Evolutionary conservation across 257 asterid species (phyloP).

Genomic region (Knoxia roxburghii): DNA sequence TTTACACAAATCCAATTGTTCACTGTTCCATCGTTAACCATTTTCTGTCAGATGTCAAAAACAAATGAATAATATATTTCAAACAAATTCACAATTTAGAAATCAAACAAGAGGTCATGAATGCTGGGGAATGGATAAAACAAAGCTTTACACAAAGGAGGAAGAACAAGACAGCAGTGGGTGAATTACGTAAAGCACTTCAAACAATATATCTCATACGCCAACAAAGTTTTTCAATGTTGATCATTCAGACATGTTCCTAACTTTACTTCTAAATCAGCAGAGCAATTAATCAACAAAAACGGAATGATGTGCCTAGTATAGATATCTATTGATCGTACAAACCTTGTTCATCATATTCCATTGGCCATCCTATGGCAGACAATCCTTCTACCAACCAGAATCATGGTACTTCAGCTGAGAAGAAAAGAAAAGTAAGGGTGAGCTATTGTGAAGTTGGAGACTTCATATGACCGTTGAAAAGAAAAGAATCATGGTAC

Average conservation of each 20-base stretch:
- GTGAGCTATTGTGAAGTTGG: too few species aligned
- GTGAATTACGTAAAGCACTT: too few species aligned
- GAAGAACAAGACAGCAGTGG: too few species aligned
- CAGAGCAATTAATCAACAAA: neutral
- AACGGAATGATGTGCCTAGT: neutral
- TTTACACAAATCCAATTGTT: conserved; percentile 85
- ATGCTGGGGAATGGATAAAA: too few species aligned
- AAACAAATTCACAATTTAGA: neutral
- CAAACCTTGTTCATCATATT: conserved; percentile 94
- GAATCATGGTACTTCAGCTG: too few species aligned
- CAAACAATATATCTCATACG: too few species aligned
- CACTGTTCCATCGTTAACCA: conserved; percentile 96
- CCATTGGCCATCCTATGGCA: conserved; percentile 97
- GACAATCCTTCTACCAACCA: conserved; percentile 88
- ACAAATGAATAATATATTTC: too few species aligned
- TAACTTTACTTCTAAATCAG: too few species aligned
- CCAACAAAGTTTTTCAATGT: too few species aligned
- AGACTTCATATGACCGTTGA: too few species aligned
- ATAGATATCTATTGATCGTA: too few species aligned
- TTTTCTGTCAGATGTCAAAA: conserved; percentile 43
- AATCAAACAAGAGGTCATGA: neutral
- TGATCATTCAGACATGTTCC: neutral
- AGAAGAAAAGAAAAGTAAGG: too few species aligned
- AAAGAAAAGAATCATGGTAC: conserved; percentile 85
- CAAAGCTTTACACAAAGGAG: neutral